A percentile compares a stretch with the other conserved stretches of the same genome.
Conservation (phyloP, 202 grass and related monocot species). For the Schoenoplectus tabernaemontani region DNA sequence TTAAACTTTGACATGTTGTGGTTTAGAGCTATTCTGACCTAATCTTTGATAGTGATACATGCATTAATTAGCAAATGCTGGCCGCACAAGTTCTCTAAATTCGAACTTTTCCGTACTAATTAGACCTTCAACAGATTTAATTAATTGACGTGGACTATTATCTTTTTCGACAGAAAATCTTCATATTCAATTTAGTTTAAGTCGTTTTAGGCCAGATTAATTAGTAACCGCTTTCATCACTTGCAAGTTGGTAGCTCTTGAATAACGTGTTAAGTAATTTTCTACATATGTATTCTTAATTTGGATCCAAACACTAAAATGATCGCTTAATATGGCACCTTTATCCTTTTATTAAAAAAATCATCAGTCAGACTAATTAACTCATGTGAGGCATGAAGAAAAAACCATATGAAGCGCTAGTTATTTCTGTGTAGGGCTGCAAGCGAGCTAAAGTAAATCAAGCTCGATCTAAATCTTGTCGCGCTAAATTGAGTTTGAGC, state of each 20-base stretch:
- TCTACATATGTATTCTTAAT: no score
- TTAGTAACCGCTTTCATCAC: neutral
- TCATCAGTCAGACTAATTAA: no score
- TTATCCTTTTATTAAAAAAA: no score
- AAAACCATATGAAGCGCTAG: no score
- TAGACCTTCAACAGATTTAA: neutral
- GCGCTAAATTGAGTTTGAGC: no score
- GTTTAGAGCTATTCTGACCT: constrained; percentile 8
- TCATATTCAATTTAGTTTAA: neutral
- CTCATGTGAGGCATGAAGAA: no score
- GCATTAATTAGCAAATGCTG: constrained; percentile 11
- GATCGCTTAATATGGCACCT: no score
- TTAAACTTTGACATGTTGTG: constrained; percentile 3
- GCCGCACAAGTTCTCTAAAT: constrained; percentile 2
- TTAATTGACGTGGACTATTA: neutral
- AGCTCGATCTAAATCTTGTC: no score
- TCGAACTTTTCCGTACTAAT: constrained; percentile 3
- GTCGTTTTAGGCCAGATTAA: neutral
- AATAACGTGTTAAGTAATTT: no score
- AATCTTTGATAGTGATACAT: constrained; percentile 14
- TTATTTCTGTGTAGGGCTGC: no score
- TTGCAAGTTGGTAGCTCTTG: neutral
- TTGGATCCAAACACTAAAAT: no score
- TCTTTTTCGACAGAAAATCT: neutral
- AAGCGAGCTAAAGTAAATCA: no score